A percentile compares a stretch with the other conserved stretches of the same genome.
phyloP scores from a whole-genome alignment of 371 early-diverging fungal species.

The Apophysomyces elegans region DNA sequence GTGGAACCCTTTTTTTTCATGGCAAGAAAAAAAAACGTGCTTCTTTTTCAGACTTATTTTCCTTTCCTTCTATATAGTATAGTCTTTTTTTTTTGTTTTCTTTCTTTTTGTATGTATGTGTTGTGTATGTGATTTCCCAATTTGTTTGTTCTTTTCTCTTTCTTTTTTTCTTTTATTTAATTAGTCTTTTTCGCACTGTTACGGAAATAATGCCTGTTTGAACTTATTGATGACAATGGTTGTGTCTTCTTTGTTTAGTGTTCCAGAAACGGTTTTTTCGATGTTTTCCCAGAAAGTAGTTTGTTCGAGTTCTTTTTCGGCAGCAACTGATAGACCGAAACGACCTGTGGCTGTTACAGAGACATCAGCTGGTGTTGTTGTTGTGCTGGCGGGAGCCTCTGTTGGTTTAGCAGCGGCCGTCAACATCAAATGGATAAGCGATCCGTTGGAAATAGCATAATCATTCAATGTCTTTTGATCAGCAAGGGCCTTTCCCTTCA shows the following conservation, averaged over 20 bases:
- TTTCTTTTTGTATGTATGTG: neutral
- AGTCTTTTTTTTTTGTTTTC: too few relatives aligned
- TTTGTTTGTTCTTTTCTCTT: neutral
- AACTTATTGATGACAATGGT: conserved; percentile 18
- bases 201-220: conserved; percentile 7
- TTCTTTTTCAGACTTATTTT: neutral
- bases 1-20: too few relatives aligned
- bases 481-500: conserved; percentile 66
- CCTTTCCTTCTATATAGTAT: neutral
- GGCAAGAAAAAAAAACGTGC: neutral
- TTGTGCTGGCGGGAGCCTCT: conserved; percentile 35
- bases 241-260: conserved; percentile 19
- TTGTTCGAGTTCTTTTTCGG: conserved; percentile 32
- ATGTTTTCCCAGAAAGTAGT: conserved; percentile 43
- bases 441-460: conserved; percentile 46
- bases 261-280: conserved; percentile 23
- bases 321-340: conserved; percentile 33
- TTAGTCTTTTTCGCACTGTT: neutral
- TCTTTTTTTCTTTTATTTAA: neutral
- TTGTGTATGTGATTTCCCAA: neutral
- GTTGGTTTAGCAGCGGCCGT: conserved; percentile 46
- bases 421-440: conserved; percentile 57
- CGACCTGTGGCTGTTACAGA: conserved; percentile 25
- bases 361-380: conserved; percentile 28
- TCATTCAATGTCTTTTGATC: conserved; percentile 61